A percentile compares a stretch with the other conserved stretches of the same genome.
Evolutionary conservation across 345 rosid genomes (phyloP).

Genomic region (Pelargonium nanum): DNA sequence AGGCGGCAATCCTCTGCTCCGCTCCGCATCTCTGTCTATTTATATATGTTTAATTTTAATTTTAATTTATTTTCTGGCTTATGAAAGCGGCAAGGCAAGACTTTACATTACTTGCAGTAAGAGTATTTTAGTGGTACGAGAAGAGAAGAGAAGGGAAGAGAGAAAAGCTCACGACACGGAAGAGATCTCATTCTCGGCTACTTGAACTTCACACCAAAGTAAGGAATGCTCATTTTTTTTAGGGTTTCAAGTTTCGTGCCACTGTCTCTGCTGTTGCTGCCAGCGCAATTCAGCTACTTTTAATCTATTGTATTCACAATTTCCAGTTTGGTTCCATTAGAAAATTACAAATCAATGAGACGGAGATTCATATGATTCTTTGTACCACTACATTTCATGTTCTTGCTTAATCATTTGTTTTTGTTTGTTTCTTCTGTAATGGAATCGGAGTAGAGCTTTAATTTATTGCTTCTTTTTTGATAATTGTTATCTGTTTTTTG

Average conservation of each 20-base stretch:
- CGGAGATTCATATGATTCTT: neutral
- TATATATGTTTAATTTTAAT: too few species aligned
- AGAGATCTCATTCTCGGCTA: slow-evolving; percentile 49
- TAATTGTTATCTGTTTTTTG: neutral
- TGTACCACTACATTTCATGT: neutral
- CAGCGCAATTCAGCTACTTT: neutral
- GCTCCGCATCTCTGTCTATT: neutral
- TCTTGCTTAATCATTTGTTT: neutral
- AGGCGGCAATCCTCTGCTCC: neutral
- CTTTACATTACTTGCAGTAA: too few species aligned
- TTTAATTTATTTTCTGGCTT: neutral
- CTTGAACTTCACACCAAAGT: slow-evolving; percentile 25
- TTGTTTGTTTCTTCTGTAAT: neutral
- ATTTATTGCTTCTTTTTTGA: neutral
- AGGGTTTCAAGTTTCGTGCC: neutral
- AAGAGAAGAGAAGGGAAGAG: too few species aligned
- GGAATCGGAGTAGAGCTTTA: neutral
- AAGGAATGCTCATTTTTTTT: slow-evolving; percentile 30
- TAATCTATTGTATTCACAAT: neutral
- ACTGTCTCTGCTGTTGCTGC: neutral
- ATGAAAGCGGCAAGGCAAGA: neutral
- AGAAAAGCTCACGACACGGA: slow-evolving; percentile 19
- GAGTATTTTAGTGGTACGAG: too few species aligned
- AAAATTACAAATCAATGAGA: neutral
- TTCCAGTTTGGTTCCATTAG: neutral